Base-by-base conservation (phyloP, 495 filamentous ascomycete genomes). In the Penicillium cinerascens region DNA sequence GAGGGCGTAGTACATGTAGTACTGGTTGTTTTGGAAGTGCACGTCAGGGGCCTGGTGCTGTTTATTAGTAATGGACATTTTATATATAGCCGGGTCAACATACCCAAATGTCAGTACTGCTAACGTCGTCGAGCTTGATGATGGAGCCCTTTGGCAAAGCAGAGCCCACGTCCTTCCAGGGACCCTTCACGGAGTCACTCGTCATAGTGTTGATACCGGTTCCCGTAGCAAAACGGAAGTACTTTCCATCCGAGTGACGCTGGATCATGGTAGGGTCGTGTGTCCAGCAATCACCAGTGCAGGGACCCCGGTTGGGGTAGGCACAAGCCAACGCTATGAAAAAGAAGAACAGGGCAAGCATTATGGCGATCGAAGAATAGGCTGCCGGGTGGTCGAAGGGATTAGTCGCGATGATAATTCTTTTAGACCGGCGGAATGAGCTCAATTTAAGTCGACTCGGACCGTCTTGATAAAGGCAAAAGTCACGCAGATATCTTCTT, bases 1-100 rank as follows among this genome's bases (percentile, higher is more conserved):
- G 42, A 89, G 78, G 1, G 82, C 73, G 67, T 91, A 92, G 77
- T 87, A 90, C 55, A 88, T 74, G 61, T 87, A 85, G 71, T 89
- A 91, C 3, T 67, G 72, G 16, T 56, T 65, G 36, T 75, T 76
- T 1, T 86, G 65, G 27, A 79, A 66, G 47, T 73, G 61, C 22
- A 89, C 79, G 57, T 89, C 85, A 0, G 87, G 87, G 2, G 87
- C 87, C 85, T 87, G 4, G 62, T 18, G 20, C n/a, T 50, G 42
- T 16, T 44, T 51, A 26, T 36, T 23, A 43, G 11, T 6, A 13
- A 15, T 10, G 9, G 4, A 11, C 20, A 2, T 15, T 11, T 2
- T 15, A 10, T 25, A 25, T 11, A 20, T 26, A 25, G 41, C 7
- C 0, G 6, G 20, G 46, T 18, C 15, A 39, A 49, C 61, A 43